phyloP scores from a whole-genome alignment of 441 rosid species.

The Populus tomentosa region DNA sequence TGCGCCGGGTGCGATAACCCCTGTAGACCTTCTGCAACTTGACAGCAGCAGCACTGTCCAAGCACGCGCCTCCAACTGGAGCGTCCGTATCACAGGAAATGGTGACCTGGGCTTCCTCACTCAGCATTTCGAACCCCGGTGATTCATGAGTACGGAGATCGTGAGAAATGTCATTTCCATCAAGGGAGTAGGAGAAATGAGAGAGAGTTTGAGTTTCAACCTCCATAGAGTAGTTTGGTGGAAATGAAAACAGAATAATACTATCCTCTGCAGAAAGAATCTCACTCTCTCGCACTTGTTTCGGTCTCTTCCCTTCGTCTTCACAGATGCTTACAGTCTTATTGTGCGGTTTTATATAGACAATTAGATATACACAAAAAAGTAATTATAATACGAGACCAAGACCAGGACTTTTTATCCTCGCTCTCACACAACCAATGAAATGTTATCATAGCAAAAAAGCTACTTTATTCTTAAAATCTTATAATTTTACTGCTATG shows the following conservation, averaged over 20 bases:
- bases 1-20: constrained; percentile 88
- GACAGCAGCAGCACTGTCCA: constrained; percentile 36
- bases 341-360: too few species aligned
- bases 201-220: constrained; percentile 30
- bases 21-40: constrained; percentile 82
- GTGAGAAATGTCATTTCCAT: constrained; percentile 17
- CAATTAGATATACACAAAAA: too few species aligned
- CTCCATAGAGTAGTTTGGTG: constrained; percentile 18
- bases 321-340: neutral
- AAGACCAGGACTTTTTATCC: too few species aligned
- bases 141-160: constrained; percentile 12
- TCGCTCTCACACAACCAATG: too few species aligned
- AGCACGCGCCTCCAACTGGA: constrained; percentile 11
- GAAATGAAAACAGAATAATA: neutral
- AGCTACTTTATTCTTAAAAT: too few species aligned
- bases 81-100: neutral
- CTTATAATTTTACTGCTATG: too few species aligned
- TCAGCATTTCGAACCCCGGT: neutral
- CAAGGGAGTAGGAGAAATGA: constrained; percentile 16
- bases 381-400: too few species aligned
- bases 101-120: neutral
- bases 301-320: neutral
- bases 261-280: neutral
- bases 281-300: neutral
- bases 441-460: too few species aligned